A percentile compares a stretch with the other conserved stretches of the same genome.
Conservation (phyloP, 2,329 filamentous ascomycete genomes). For the Aspergillus sojae region DNA sequence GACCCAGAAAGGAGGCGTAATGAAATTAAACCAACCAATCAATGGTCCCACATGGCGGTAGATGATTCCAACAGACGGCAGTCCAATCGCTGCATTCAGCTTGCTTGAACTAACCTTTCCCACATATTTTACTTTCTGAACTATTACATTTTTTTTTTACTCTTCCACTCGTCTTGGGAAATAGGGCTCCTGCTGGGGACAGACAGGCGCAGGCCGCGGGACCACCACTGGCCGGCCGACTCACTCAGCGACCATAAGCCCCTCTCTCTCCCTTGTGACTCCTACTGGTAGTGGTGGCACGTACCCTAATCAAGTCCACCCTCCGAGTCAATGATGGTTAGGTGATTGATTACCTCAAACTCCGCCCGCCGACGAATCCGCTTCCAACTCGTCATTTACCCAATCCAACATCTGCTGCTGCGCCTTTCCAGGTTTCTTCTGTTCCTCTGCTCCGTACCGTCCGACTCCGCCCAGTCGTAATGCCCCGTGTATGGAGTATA, state of each 20-base stretch:
- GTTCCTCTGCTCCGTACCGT: constrained; percentile 5
- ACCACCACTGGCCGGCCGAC: background rate
- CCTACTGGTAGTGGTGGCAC: constrained; percentile 6
- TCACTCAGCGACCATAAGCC: background rate
- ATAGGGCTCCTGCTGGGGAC: constrained; percentile 2
- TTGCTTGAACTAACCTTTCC: background rate
- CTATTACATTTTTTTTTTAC: background rate
- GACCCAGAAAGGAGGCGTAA: constrained; percentile 7
- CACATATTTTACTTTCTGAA: constrained; percentile 1
- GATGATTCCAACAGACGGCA: constrained; percentile 5
- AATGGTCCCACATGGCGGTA: background rate
- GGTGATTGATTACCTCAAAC: constrained; percentile 8
- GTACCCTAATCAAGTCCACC: constrained; percentile 3
- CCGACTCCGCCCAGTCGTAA: constrained; percentile 14
- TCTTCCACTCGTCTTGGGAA: background rate
- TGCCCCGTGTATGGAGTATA: constrained; percentile 4
- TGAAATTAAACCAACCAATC: constrained; percentile 8
- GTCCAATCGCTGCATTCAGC: constrained; percentile 9
- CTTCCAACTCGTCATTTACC: constrained; percentile 7
- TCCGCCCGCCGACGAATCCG: constrained; percentile 1
- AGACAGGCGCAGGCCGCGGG: constrained; percentile 3
- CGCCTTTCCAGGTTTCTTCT: constrained; percentile 11
- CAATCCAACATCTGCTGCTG: constrained; percentile 9
- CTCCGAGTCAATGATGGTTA: constrained; percentile 8
- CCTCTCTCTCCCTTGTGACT: constrained; percentile 10